These are phyloP conservation scores for Solidago caesia DNA, from an alignment of 129 eudicot genomes.

Conservation along the genomic window DNA sequence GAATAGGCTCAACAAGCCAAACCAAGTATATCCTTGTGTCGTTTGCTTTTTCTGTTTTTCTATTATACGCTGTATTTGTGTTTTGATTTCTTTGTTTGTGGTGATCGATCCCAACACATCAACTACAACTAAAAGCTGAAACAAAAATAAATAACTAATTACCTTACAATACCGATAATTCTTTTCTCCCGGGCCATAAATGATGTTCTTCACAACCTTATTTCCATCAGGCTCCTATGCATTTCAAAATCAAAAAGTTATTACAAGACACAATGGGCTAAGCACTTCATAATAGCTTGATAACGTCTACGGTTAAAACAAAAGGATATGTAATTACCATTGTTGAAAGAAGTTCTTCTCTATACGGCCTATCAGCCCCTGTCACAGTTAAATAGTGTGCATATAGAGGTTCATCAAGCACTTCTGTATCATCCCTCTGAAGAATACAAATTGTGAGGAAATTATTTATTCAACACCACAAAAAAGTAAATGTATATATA, in stretches of 20 bases:
- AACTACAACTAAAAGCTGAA: background rate
- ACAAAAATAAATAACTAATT: background rate
- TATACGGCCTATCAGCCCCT: conserved; percentile 77
- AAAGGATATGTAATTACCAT: conserved; percentile 39
- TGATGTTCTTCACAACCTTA: conserved; percentile 67
- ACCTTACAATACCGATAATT: conserved; percentile 95
- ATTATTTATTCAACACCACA: no score
- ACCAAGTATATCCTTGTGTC: no score
- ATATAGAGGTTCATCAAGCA: conserved; percentile 86
- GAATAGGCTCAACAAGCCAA: no score
- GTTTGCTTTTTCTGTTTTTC: no score
- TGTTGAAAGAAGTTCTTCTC: conserved; percentile 64
- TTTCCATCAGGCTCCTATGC: conserved; percentile 88
- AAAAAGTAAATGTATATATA: no score
- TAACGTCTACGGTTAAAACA: background rate
- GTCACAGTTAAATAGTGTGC: conserved; percentile 67
- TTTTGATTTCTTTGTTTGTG: no score
- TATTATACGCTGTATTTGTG: no score
- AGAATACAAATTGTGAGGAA: background rate
- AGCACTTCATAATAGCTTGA: background rate
- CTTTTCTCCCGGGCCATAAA: conserved; percentile 74
- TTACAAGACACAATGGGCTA: background rate
- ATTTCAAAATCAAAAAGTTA: conserved; percentile 22
- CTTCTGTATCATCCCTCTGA: conserved; percentile 90
- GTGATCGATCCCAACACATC: no score